Conservation (phyloP, 257 asterid genomes). For the Plantago elongata region DNA sequence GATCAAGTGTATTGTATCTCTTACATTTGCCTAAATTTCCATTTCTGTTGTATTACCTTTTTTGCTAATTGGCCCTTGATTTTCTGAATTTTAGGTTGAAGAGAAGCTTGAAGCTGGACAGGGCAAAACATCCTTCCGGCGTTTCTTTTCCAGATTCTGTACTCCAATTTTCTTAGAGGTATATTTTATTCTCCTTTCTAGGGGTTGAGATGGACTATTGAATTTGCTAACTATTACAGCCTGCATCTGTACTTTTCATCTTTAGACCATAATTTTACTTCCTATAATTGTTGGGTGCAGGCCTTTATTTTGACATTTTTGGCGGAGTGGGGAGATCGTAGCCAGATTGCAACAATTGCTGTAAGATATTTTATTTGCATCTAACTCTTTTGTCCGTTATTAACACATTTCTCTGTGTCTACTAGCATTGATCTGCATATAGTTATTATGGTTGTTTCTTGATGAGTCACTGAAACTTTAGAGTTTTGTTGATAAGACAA, state of each 20-base stretch:
- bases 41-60: not conserved
- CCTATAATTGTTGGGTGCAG: constrained; percentile 37
- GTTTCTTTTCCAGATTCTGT: constrained; percentile 76
- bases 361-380: constrained; percentile 41
- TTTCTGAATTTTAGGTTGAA: constrained; percentile 50
- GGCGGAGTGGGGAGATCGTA: constrained; percentile 99
- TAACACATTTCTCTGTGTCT: not conserved
- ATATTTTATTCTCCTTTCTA: constrained; percentile 13
- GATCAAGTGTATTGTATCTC: no score
- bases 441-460: not conserved
- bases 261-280: not conserved
- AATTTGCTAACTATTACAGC: not conserved
- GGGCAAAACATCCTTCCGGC: constrained; percentile 63
- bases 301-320: constrained; percentile 85
- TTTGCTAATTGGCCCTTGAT: constrained; percentile 8
- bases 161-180: constrained; percentile 92
- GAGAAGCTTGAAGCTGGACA: constrained; percentile 88
- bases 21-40: not conserved
- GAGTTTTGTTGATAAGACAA: not conserved
- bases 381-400: not conserved
- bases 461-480: not conserved
- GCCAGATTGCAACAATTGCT: constrained; percentile 98
- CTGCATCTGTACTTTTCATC: not conserved
- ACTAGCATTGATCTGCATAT: no score
- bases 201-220: not conserved